Evolutionary conservation across 2,329 filamentous ascomycete species (phyloP).

Genomic region (Diaporthe citriasiana): DNA sequence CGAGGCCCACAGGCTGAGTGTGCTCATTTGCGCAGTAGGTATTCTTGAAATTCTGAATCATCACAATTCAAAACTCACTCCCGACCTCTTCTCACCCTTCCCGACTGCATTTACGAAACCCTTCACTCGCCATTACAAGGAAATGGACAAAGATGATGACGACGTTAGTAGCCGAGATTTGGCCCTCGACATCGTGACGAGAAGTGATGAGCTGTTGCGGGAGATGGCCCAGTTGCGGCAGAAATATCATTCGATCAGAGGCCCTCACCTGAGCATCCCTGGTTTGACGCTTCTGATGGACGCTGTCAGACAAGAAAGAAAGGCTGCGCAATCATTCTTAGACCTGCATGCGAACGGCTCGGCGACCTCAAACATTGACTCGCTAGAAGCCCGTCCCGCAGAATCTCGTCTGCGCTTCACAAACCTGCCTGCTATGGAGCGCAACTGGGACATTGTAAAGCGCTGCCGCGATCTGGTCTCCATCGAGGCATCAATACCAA

Average conservation of each 20-base stretch:
- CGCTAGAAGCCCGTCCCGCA: conserved; percentile 25
- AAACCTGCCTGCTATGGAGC: conserved; percentile 39
- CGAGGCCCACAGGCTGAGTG: background rate
- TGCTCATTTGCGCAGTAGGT: background rate
- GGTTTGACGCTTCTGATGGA: conserved; percentile 35
- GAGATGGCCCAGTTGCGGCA: conserved; percentile 39
- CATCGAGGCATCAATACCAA: conserved; percentile 34
- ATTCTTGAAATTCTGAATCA: conserved; percentile 23
- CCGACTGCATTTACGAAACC: background rate
- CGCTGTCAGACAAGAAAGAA: conserved; percentile 20
- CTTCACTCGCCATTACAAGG: background rate
- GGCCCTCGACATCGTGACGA: conserved; percentile 36
- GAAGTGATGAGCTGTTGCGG: conserved; percentile 35
- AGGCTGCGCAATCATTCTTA: conserved; percentile 21
- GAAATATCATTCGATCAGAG: conserved; percentile 15
- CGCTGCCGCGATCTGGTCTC: conserved; percentile 32
- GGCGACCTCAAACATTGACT: background rate
- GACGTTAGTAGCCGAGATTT: background rate
- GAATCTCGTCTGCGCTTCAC: conserved; percentile 38
- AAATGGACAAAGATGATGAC: conserved; percentile 11
- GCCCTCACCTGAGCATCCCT: conserved; percentile 30
- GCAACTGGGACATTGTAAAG: conserved; percentile 40
- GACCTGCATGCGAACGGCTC: background rate
- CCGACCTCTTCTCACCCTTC: background rate
- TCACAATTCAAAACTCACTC: background rate